Conservation (phyloP, 495 filamentous ascomycete genomes). For the Parathielavia appendiculata region DNA sequence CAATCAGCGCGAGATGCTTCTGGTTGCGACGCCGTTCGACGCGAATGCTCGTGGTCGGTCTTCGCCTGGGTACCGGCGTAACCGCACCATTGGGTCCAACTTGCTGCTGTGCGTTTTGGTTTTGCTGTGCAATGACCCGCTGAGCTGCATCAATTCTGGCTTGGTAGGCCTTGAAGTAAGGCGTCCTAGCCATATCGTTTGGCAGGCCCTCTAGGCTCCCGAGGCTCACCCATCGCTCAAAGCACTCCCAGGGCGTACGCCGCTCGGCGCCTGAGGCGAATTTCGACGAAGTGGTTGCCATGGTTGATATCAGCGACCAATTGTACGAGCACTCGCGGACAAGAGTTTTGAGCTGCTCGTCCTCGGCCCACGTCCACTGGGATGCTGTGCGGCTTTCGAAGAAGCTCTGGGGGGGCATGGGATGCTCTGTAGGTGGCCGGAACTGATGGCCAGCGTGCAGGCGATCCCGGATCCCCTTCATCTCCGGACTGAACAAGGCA, state of each 20-base stretch:
- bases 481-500: constrained; percentile 83
- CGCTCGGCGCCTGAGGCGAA: constrained; percentile 82
- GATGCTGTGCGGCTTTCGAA: constrained; percentile 81
- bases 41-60: constrained; percentile 64
- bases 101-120: constrained; percentile 51
- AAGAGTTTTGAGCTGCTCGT: constrained; percentile 76
- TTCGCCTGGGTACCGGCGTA: constrained; percentile 51
- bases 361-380: constrained; percentile 85
- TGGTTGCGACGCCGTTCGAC: constrained; percentile 83
- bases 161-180: constrained; percentile 85
- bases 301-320: constrained; percentile 85
- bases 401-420: constrained; percentile 82
- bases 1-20: constrained; percentile 79
- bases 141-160: constrained; percentile 74
- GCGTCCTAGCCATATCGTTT: constrained; percentile 84
- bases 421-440: constrained; percentile 81
- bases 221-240: constrained; percentile 88
- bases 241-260: constrained; percentile 97
- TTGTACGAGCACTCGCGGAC: constrained; percentile 94
- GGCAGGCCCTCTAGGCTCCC: constrained; percentile 82
- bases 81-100: constrained; percentile 53
- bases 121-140: constrained; percentile 54
- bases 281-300: constrained; percentile 64
- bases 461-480: constrained; percentile 82
- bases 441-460: constrained; percentile 91